Conservation (phyloP, 2,329 filamentous ascomycete species). For the Chaetomiaceae sp. region DNA sequence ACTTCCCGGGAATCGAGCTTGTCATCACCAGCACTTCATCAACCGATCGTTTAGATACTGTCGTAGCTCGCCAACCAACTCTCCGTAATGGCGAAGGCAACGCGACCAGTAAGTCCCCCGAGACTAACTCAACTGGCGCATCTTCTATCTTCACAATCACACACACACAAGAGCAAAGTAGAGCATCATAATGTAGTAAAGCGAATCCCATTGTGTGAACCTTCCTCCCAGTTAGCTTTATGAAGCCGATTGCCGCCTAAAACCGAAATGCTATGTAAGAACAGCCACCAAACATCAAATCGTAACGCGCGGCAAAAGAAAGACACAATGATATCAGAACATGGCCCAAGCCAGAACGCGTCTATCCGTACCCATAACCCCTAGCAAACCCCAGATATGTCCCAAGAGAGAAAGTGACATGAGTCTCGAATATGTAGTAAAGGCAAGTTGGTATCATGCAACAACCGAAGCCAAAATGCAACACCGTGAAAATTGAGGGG, state of each 20-base stretch:
- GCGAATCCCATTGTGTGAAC: slow-evolving; percentile 6
- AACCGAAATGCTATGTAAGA: neutral
- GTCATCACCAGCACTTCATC: too few relatives aligned
- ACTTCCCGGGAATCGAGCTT: too few relatives aligned
- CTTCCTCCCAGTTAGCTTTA: slow-evolving; percentile 19
- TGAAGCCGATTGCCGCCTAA: slow-evolving; percentile 3
- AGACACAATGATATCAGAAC: neutral
- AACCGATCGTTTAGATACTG: too few relatives aligned
- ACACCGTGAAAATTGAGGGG: neutral
- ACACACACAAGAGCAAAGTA: too few relatives aligned
- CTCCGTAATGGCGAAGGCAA: too few relatives aligned
- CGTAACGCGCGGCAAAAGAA: neutral
- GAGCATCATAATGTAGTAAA: neutral
- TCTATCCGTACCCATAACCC: neutral
- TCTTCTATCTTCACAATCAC: too few relatives aligned
- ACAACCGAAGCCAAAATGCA: neutral
- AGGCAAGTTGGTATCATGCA: slow-evolving; percentile 21
- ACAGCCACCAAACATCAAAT: too few relatives aligned
- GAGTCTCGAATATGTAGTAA: slow-evolving; percentile 1
- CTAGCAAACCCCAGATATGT: neutral
- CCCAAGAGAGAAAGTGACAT: neutral
- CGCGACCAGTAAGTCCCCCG: too few relatives aligned
- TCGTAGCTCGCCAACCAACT: too few relatives aligned
- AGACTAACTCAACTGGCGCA: too few relatives aligned
- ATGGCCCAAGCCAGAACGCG: neutral